phyloP scores from a whole-genome alignment of 169 alveolate species.

The Eimeria tenella region DNA sequence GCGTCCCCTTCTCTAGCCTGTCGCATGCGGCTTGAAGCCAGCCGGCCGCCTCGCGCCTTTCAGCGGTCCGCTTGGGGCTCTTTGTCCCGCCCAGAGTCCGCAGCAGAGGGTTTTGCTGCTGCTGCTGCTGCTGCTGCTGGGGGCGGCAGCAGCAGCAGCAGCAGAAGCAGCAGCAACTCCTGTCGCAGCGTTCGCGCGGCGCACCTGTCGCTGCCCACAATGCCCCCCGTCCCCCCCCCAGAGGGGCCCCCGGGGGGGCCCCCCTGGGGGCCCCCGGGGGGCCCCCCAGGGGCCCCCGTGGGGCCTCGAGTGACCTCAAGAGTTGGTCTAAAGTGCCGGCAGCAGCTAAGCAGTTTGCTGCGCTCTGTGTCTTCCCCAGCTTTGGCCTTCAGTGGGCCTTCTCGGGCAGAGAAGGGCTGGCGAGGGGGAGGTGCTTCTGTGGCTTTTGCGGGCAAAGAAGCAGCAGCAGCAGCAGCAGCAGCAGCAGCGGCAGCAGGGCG shows the following conservation, averaged over 20 bases:
- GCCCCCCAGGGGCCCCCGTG: neutral
- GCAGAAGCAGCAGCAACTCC: neutral
- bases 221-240: neutral
- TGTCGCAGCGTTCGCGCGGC: neutral
- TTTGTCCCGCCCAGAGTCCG: neutral
- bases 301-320: neutral
- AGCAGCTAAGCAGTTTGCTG: neutral
- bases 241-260: neutral
- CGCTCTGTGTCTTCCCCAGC: too few relatives aligned
- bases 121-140: neutral
- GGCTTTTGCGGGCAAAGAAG: too few relatives aligned
- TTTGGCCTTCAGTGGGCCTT: too few relatives aligned
- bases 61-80: neutral
- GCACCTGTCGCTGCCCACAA: neutral
- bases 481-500: neutral
- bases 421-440: too few relatives aligned
- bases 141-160: slow-evolving; percentile 29
- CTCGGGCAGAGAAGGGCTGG: too few relatives aligned
- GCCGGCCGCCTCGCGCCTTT: too few relatives aligned
- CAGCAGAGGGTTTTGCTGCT: neutral
- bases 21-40: too few relatives aligned
- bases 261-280: neutral
- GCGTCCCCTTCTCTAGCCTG: too few relatives aligned
- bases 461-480: neutral
- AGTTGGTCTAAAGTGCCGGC: neutral